A percentile compares a stretch with the other conserved stretches of the same genome.
Evolutionary conservation across 805 yeast genomes (phyloP).

Genomic region (Cyberlindnera americana): DNA sequence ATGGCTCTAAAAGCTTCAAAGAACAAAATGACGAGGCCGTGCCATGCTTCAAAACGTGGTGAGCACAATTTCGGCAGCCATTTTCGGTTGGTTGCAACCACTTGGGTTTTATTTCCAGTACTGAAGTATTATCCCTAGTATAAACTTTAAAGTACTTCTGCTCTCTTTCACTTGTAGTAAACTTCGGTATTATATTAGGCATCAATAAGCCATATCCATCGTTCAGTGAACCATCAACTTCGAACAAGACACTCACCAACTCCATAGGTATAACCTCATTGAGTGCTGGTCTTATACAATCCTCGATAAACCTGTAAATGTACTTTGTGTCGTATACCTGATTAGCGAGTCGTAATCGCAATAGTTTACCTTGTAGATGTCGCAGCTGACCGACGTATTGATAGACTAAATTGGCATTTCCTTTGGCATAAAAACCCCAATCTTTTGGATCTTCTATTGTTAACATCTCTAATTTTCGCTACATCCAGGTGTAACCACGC

Average conservation of each 20-base stretch:
- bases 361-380: slow-evolving; percentile 30
- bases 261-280: slow-evolving; percentile 28
- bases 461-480: background rate
- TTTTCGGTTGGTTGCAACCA: slow-evolving; percentile 41
- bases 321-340: slow-evolving; percentile 16
- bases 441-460: slow-evolving; percentile 3
- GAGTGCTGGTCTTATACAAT: slow-evolving; percentile 20
- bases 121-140: slow-evolving; percentile 19
- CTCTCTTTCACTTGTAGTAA: slow-evolving; percentile 28
- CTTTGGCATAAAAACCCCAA: slow-evolving; percentile 46
- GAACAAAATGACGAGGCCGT: slow-evolving; percentile 43
- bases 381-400: slow-evolving; percentile 36
- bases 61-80: slow-evolving; percentile 58
- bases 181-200: slow-evolving; percentile 38
- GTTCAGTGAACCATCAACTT: slow-evolving; percentile 18
- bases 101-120: slow-evolving; percentile 57
- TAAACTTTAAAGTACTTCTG: slow-evolving; percentile 37
- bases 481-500: too few relatives aligned
- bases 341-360: slow-evolving; percentile 30
- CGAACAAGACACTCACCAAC: slow-evolving; percentile 15
- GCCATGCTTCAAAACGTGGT: slow-evolving; percentile 35
- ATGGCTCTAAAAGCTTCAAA: slow-evolving; percentile 31
- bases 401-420: slow-evolving; percentile 47
- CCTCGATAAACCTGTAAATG: slow-evolving; percentile 17
- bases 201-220: slow-evolving; percentile 43